phyloP scores from a whole-genome alignment of 2,329 filamentous ascomycete genomes.

The Colletotrichum lupini region DNA sequence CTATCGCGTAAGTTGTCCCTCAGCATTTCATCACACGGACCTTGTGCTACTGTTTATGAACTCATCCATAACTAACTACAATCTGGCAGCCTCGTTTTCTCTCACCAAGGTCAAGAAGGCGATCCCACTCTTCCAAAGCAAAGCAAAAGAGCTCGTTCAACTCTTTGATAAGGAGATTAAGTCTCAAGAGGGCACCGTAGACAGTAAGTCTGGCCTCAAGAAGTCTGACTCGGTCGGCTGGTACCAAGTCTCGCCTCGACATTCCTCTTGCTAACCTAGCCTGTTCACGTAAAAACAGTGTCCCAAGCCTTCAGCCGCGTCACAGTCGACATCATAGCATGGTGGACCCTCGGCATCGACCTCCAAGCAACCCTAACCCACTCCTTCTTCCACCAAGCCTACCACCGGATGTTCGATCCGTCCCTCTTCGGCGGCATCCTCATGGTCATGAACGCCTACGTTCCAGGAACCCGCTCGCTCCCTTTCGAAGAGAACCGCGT shows the following conservation, averaged over 20 bases:
- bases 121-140: slow-evolving; percentile 47
- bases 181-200: slow-evolving; percentile 34
- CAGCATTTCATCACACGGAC: neutral
- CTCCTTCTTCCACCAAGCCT: slow-evolving; percentile 42
- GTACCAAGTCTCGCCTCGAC: too few relatives aligned
- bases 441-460: slow-evolving; percentile 44
- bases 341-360: slow-evolving; percentile 47
- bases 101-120: slow-evolving; percentile 45
- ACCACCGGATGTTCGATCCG: slow-evolving; percentile 42
- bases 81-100: slow-evolving; percentile 44
- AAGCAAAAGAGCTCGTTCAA: slow-evolving; percentile 45
- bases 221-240: too few relatives aligned
- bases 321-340: slow-evolving; percentile 50
- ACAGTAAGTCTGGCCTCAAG: neutral
- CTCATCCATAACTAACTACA: neutral
- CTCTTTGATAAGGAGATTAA: slow-evolving; percentile 37
- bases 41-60: neutral
- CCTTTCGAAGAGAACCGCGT: slow-evolving; percentile 49
- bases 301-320: slow-evolving; percentile 43
- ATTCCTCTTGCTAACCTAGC: neutral
- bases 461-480: slow-evolving; percentile 48
- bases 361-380: slow-evolving; percentile 42
- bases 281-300: neutral
- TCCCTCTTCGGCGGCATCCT: slow-evolving; percentile 38
- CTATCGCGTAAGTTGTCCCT: slow-evolving; percentile 39